Conservation (phyloP, 208 protist genomes). For the Crithidia fasciculata region DNA sequence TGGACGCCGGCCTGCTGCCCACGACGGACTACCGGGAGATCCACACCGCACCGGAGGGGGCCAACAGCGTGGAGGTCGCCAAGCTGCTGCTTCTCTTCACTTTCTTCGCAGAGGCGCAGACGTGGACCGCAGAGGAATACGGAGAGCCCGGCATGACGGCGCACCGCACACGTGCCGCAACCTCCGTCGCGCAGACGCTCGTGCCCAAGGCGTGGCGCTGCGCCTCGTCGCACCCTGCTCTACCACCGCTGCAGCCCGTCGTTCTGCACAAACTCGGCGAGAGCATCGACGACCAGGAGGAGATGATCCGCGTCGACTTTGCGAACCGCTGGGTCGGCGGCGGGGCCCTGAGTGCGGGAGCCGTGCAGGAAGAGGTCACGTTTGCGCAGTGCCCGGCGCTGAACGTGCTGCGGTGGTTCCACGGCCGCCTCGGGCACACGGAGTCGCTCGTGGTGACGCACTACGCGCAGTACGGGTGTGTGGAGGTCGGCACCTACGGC, state of each 20-base stretch:
- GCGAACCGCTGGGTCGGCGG: constrained; percentile 76
- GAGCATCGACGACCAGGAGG: constrained; percentile 54
- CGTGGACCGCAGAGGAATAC: neutral
- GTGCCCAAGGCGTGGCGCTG: neutral
- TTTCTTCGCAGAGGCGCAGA: constrained; percentile 17
- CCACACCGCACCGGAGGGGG: constrained; percentile 7
- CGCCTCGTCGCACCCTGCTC: neutral
- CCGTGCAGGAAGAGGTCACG: constrained; percentile 82
- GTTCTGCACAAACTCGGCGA: constrained; percentile 27
- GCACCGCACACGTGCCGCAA: neutral
- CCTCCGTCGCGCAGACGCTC: neutral
- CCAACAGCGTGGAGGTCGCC: constrained; percentile 24
- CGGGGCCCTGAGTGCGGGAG: constrained; percentile 54
- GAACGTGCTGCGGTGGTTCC: constrained; percentile 48
- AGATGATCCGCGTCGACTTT: constrained; percentile 59
- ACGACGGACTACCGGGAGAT: constrained; percentile 36
- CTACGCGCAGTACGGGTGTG: constrained; percentile 30
- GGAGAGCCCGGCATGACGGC: neutral
- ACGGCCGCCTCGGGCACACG: constrained; percentile 35
- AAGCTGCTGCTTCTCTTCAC: constrained; percentile 38
- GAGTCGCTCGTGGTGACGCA: constrained; percentile 54
- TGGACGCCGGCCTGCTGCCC: constrained; percentile 18
- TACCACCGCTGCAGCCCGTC: constrained; percentile 1
- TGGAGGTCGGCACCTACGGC: constrained; percentile 50
- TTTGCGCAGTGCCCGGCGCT: constrained; percentile 68